Evolutionary conservation across 768 basidiomycete genomes (phyloP).

Genomic region (Lactarius hatsudake): DNA sequence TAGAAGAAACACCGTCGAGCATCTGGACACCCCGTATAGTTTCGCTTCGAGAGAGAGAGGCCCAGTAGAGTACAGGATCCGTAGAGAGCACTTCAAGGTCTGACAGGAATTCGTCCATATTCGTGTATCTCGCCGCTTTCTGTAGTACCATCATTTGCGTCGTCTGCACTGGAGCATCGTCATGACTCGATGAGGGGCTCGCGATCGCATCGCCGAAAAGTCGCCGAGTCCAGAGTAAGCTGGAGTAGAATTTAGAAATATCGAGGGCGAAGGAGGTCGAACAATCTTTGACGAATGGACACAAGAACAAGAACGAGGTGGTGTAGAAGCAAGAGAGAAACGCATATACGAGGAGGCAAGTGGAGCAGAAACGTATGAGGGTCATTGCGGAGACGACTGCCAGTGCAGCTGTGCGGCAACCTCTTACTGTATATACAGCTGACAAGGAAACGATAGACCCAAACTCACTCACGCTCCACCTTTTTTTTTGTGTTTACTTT

Average conservation of each 20-base stretch:
- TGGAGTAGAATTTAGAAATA: constrained; percentile 4
- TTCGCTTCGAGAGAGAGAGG: constrained; percentile 10
- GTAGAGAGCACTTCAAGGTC: constrained; percentile 6
- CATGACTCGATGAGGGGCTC: background rate
- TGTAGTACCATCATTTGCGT: constrained; percentile 11
- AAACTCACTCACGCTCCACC: too few relatives aligned
- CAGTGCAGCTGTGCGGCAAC: too few relatives aligned
- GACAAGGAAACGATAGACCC: too few relatives aligned
- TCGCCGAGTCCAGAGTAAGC: constrained; percentile 12
- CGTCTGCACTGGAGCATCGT: background rate
- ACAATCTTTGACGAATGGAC: constrained; percentile 25
- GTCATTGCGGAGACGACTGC: background rate
- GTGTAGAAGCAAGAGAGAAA: constrained; percentile 26
- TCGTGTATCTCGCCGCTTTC: constrained; percentile 12
- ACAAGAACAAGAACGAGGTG: constrained; percentile 24
- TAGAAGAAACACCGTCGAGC: background rate
- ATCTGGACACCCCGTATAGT: background rate
- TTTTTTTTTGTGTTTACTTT: too few relatives aligned
- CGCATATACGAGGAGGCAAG: constrained; percentile 18
- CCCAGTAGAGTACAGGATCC: constrained; percentile 11
- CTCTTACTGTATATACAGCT: too few relatives aligned
- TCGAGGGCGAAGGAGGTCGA: constrained; percentile 21
- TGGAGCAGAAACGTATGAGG: constrained; percentile 9
- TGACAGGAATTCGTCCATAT: constrained; percentile 16
- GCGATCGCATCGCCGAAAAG: constrained; percentile 5